Evolutionary conservation across 2,329 filamentous ascomycete genomes (phyloP).

Genomic region (Hymenoscyphus linearis): DNA sequence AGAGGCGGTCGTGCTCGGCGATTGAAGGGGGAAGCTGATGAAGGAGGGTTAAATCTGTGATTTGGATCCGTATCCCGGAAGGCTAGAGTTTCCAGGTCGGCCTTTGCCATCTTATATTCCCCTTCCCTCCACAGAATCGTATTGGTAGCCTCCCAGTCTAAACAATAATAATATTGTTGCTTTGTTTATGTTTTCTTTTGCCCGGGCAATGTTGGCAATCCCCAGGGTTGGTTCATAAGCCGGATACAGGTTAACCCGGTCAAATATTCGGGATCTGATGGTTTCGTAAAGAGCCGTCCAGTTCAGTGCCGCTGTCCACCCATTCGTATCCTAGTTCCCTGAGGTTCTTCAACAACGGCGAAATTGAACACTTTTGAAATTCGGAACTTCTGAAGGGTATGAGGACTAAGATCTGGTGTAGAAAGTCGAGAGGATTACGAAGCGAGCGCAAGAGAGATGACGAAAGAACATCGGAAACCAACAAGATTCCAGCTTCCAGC

Average conservation of each 20-base stretch:
- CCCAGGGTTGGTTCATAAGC: background rate
- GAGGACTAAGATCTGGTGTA: background rate
- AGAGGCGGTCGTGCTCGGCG: conserved; percentile 25
- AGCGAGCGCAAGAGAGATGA: background rate
- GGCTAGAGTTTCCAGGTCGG: background rate
- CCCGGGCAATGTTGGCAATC: background rate
- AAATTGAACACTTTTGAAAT: background rate
- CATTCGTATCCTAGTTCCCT: background rate
- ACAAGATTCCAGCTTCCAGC: background rate
- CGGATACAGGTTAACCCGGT: background rate
- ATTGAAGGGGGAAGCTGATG: conserved; percentile 16
- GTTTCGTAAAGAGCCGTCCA: background rate
- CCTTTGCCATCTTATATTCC: conserved; percentile 1
- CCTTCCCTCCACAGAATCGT: background rate
- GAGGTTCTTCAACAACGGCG: background rate
- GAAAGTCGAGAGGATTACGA: background rate
- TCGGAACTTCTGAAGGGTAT: background rate
- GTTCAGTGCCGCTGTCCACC: background rate
- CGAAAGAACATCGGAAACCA: background rate
- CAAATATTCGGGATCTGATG: background rate
- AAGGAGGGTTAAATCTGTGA: conserved; percentile 13
- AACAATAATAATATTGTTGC: background rate
- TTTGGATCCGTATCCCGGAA: conserved; percentile 9
- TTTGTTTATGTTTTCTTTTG: conserved; percentile 1
- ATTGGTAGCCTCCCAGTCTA: background rate